Conservation (phyloP, 2,329 filamentous ascomycete genomes). For the Trichoderma oligosporum region DNA sequence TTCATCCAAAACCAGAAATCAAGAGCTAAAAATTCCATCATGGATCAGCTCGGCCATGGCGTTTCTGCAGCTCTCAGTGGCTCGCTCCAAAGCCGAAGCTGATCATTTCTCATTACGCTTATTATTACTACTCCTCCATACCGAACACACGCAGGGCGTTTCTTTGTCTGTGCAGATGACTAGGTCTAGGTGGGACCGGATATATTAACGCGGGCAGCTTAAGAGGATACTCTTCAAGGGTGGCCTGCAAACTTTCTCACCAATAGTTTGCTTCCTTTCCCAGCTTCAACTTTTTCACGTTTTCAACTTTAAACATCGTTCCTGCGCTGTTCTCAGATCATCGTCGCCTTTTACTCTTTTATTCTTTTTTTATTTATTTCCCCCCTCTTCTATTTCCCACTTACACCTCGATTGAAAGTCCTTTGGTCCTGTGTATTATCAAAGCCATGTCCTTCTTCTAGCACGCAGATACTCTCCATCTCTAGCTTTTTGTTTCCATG, state of each 20-base stretch:
- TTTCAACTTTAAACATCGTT: neutral
- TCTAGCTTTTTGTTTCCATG: neutral
- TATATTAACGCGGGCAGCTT: neutral
- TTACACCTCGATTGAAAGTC: neutral
- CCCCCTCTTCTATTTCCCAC: neutral
- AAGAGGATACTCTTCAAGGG: neutral
- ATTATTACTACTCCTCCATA: neutral
- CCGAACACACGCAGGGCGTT: neutral
- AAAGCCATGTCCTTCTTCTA: conserved; percentile 5
- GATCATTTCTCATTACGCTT: neutral
- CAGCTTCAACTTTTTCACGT: conserved; percentile 1
- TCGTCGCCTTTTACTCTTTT: too few species aligned
- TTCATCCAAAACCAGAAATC: neutral
- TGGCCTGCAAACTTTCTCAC: conserved; percentile 10
- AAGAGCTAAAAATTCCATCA: neutral
- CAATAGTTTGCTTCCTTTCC: neutral
- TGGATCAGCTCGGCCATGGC: neutral
- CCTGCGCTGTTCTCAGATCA: neutral
- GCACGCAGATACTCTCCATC: neutral
- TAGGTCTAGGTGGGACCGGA: conserved; percentile 3
- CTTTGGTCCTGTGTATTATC: neutral
- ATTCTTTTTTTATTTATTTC: neutral
- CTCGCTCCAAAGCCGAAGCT: conserved; percentile 12
- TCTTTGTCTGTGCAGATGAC: conserved; percentile 15
- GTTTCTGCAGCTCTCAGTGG: conserved; percentile 8